phyloP scores from a whole-genome alignment of 2,329 filamentous ascomycete genomes.

The Thielaviopsis punctulata region DNA sequence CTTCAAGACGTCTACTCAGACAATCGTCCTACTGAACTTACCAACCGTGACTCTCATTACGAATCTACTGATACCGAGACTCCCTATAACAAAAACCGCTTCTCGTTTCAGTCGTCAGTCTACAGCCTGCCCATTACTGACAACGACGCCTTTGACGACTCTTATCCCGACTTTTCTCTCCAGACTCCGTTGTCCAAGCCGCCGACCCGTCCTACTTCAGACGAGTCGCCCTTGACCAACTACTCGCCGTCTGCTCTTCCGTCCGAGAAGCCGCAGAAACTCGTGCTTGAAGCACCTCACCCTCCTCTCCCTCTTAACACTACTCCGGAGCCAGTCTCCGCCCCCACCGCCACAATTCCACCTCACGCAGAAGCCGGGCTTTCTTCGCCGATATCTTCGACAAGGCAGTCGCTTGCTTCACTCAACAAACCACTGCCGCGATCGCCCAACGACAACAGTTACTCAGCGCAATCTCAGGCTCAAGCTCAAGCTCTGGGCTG shows the following conservation, averaged over 20 bases:
- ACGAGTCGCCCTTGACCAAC: neutral
- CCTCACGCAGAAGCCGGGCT: constrained; percentile 14
- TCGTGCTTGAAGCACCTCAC: constrained; percentile 13
- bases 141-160: neutral
- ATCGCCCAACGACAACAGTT: constrained; percentile 32
- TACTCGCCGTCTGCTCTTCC: constrained; percentile 20
- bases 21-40: too few relatives aligned
- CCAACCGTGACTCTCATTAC: constrained; percentile 12
- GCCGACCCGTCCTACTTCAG: neutral
- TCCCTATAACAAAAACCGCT: constrained; percentile 12
- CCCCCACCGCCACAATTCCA: constrained; percentile 10
- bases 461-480: too few relatives aligned
- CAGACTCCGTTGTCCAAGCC: constrained; percentile 6
- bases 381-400: constrained; percentile 18
- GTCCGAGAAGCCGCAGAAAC: constrained; percentile 14
- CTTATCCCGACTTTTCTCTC: constrained; percentile 7
- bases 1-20: too few relatives aligned
- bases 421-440: constrained; percentile 38
- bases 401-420: constrained; percentile 19
- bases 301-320: neutral
- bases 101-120: constrained; percentile 12
- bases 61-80: constrained; percentile 10
- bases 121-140: constrained; percentile 8
- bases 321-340: constrained; percentile 2
- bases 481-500: constrained; percentile 38